Evolutionary conservation across 345 rosid genomes (phyloP).

Genomic region (Hevea brasiliensis): DNA sequence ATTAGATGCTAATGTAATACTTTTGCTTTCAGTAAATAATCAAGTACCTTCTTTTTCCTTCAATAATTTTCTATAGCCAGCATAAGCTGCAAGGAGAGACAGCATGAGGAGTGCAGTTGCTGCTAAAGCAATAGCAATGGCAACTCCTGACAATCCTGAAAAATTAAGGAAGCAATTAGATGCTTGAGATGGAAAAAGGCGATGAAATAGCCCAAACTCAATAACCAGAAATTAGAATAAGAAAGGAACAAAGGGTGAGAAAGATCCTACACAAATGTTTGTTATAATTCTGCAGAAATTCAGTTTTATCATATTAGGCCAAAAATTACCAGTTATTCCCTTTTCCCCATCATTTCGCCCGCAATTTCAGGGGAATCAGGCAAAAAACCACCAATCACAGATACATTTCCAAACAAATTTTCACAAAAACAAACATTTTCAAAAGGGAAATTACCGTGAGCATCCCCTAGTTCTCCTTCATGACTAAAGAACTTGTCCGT

Average conservation of each 20-base stretch:
- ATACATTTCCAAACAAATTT: not conserved
- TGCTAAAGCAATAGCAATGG: conserved; percentile 32
- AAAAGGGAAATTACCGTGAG: conserved; percentile 32
- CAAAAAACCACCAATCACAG: not conserved
- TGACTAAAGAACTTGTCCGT: conserved; percentile 33
- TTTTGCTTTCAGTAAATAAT: not conserved
- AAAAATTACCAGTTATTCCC: too few species aligned
- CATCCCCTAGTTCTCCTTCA: conserved; percentile 8
- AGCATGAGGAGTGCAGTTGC: conserved; percentile 37
- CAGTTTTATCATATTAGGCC: not conserved
- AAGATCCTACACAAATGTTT: not conserved
- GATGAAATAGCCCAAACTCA: not conserved
- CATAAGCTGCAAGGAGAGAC: conserved; percentile 35
- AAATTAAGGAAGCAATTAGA: not conserved
- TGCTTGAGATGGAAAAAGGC: not conserved
- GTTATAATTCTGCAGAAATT: not conserved
- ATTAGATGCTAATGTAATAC: not conserved
- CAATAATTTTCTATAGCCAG: conserved; percentile 21
- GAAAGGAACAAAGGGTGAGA: not conserved
- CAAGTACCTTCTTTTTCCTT: conserved; percentile 42
- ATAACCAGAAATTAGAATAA: not conserved
- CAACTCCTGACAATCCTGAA: conserved; percentile 22
- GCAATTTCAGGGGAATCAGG: too few species aligned
- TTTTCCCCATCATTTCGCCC: too few species aligned
- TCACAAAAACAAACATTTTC: not conserved